Evolutionary conservation across 2,329 filamentous ascomycete genomes (phyloP).

Genomic region (Zymoseptoria tritici): DNA sequence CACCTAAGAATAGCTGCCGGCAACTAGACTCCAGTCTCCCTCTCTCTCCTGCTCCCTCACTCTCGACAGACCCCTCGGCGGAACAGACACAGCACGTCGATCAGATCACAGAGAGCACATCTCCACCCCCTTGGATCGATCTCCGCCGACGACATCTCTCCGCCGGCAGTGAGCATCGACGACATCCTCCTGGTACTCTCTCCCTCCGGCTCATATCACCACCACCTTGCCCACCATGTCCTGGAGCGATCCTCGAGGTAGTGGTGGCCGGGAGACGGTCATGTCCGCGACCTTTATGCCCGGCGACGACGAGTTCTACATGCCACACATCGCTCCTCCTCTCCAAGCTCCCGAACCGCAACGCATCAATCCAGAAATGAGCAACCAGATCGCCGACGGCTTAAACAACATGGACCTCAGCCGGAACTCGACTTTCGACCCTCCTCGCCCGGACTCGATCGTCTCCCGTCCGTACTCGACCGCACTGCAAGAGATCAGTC

Average conservation of each 20-base stretch:
- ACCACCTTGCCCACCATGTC: background rate
- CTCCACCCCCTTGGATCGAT: background rate
- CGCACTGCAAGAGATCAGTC: slow-evolving; percentile 35
- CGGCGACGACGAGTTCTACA: slow-evolving; percentile 61
- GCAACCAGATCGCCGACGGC: slow-evolving; percentile 92
- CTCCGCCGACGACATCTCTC: background rate
- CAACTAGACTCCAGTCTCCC: background rate
- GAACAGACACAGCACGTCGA: background rate
- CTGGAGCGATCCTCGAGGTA: background rate
- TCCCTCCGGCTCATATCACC: background rate
- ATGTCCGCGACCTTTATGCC: slow-evolving; percentile 57
- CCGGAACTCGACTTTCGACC: slow-evolving; percentile 16
- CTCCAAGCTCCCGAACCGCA: slow-evolving; percentile 64
- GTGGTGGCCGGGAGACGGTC: background rate
- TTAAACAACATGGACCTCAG: slow-evolving; percentile 72
- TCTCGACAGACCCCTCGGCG: background rate
- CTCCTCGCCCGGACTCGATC: background rate
- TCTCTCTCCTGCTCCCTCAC: background rate
- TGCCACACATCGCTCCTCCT: slow-evolving; percentile 50
- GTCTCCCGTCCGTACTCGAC: slow-evolving; percentile 1
- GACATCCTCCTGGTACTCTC: background rate
- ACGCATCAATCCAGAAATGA: slow-evolving; percentile 64
- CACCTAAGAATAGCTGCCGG: background rate
- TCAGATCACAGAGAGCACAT: background rate
- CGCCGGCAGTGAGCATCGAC: background rate